Base-by-base conservation (phyloP, 768 basidiomycete genomes). In the Boletus vermiculosoides region DNA sequence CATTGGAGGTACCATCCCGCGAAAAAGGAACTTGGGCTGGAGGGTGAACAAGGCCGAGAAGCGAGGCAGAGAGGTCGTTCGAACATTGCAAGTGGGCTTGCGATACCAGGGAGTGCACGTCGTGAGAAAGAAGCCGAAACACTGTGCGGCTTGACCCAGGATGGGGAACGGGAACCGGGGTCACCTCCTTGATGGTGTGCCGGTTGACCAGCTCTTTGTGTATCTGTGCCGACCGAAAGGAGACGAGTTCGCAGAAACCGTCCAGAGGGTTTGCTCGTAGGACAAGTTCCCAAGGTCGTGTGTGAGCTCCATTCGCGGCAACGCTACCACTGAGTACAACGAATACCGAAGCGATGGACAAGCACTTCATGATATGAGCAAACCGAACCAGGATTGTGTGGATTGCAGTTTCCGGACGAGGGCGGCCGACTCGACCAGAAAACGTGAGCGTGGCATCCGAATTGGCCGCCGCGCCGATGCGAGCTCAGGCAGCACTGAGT, bases 201-300 rank as follows among this genome's bases (percentile, higher is more conserved):
- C 23, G 56, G 45, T 25, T 1, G 56, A 40, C 22, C 47, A 70
- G 25, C 6, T 44, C 63, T 23, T 71, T 70, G 60, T 65, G 37
- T 48, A 58, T 53, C 53, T 70, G 65, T 9, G 59, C 42, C 11
- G 56, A 54, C 45, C 54, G 55, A 44, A 70, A 57, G 9, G 63
- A 67, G 22, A 69, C 39, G 36, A 55, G 20, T 30, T 55, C 15
- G 58, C 68, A 70, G 56, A 34, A 36, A 30, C 58, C 56, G n/a
- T 55, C 39, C 46, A 58, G 45, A 25, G 57, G 55, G 51, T 71
- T 52, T n/a, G 50, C n/a, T 45, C 55, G 61, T 11, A 69, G 23
- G 22, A 63, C 60, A 22, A 69, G 69, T 36, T 69, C 63, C 85
- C 86, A 67, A 91, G 96, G 23, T 90, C 92, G 23, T 86, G 87